Evolutionary conservation across 768 basidiomycete species (phyloP).

Genomic region (Fibroporia radiculosa): DNA sequence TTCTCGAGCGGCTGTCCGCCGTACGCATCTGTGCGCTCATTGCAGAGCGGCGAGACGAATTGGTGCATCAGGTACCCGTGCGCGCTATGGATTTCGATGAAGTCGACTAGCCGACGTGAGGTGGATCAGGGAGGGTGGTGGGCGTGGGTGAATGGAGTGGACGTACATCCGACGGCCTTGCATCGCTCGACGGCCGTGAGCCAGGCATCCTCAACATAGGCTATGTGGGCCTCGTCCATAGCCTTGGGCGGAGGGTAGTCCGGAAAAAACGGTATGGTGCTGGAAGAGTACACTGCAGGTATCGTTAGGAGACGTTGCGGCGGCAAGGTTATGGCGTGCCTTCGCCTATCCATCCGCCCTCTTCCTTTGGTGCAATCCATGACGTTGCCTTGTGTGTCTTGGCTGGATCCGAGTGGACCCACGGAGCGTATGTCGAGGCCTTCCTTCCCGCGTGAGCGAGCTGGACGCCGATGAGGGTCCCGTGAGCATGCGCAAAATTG

Average conservation of each 20-base stretch:
- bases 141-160: slow-evolving; percentile 12
- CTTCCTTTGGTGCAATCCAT: slow-evolving; percentile 37
- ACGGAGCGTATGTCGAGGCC: slow-evolving; percentile 62
- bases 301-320: neutral
- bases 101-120: slow-evolving; percentile 38
- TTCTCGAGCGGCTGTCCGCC: slow-evolving; percentile 66
- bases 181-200: slow-evolving; percentile 43
- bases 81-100: slow-evolving; percentile 66
- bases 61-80: slow-evolving; percentile 64
- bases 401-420: slow-evolving; percentile 39
- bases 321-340: slow-evolving; percentile 39
- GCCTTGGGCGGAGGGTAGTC: slow-evolving; percentile 49
- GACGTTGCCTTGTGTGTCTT: slow-evolving; percentile 24
- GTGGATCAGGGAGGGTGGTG: neutral
- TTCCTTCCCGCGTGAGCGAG: slow-evolving; percentile 76
- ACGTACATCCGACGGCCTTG: slow-evolving; percentile 55
- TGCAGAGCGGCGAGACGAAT: slow-evolving; percentile 72
- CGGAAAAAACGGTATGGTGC: slow-evolving; percentile 45
- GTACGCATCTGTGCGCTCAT: slow-evolving; percentile 61
- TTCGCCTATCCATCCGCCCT: slow-evolving; percentile 62
- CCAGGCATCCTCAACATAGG: slow-evolving; percentile 54
- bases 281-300: slow-evolving; percentile 52
- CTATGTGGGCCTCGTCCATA: slow-evolving; percentile 48
- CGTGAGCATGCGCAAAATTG: slow-evolving; percentile 65
- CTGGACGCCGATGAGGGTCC: slow-evolving; percentile 68